Evolutionary conservation across 2,329 filamentous ascomycete genomes (phyloP), one percentile per base, ranked within the genome.

Genomic region (Diaporthe eres): DNA sequence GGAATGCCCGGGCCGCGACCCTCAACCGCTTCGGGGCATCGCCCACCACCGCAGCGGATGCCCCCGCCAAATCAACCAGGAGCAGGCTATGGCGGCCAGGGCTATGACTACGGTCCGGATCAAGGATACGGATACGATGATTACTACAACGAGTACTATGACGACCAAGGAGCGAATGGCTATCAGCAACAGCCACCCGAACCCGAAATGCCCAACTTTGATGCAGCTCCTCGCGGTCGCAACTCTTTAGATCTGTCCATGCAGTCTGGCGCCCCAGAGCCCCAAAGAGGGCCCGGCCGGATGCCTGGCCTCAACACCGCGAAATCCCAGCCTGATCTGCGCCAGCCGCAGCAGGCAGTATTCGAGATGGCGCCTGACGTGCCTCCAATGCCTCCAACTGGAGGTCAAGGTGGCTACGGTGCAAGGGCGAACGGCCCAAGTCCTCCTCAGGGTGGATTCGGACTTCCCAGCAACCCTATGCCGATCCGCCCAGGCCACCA

Each of bases 331-430:
- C 92, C 92, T 42, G 90, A 94, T 80, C 84, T 94, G 75, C 87
- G 90, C 49, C 88, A 91, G 78, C 88, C 90, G 4, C 91, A 94
- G 79, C 87, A 91, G 3, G 94, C 93, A 12, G 88, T 94, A 1
- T 95, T 95, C 78, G 94, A 95, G 80, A 93, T 96, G 89, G 92
- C 90, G 2, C 88, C 86, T 37, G 92, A 94, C 79, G 83, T 92
- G 42, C 91, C 92, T 15, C 86, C 85, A 55, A 84, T 88, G 80
- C 88, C 84, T 73, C 76, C 79, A 22, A 77, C 81, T 71, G 74
- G 70, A 31, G 67, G 53, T 7, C 75, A 75, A 44, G 76, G 74
- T 22, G 70, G 60, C 10, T 71, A 74, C 57, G 76, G 34, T 28
- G 68, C 74, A 77, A 65, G 77, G 76, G 15, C 67, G 60, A 17